Conservation (phyloP, 2,329 filamentous ascomycete species). For the Fusarium chuoi region DNA sequence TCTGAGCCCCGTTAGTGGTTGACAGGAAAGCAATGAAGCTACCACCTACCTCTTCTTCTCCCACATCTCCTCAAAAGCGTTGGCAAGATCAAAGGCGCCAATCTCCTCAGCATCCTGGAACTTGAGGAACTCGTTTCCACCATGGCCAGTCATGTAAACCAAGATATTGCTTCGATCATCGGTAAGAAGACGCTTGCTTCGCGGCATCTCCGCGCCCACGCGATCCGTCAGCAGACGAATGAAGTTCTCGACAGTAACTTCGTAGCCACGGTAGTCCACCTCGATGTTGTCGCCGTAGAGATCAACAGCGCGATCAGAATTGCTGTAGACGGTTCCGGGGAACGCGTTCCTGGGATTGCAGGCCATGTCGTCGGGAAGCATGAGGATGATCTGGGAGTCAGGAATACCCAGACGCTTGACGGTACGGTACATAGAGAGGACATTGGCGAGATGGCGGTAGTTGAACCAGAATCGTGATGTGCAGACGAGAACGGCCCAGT, state of each 20-base stretch:
- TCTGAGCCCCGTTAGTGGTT: constrained; percentile 52
- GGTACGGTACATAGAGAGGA: constrained; percentile 95
- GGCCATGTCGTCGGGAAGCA: constrained; percentile 99
- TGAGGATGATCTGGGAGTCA: constrained; percentile 98
- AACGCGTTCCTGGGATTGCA: constrained; percentile 99
- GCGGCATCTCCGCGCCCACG: constrained; percentile 91
- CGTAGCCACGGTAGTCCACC: constrained; percentile 97
- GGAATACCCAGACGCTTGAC: constrained; percentile 98
- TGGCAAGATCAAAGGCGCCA: constrained; percentile 92
- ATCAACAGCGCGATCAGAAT: constrained; percentile 93
- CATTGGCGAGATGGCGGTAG: constrained; percentile 97
- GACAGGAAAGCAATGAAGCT: constrained; percentile 26
- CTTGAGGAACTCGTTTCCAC: constrained; percentile 97
- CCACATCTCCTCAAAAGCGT: constrained; percentile 99
- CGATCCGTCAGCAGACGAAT: constrained; percentile 94
- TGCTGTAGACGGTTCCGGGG: constrained; percentile 97
- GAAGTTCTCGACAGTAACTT: constrained; percentile 99
- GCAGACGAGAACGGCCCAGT: constrained; percentile 98
- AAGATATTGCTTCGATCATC: constrained; percentile 97
- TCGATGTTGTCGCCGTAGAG: constrained; percentile 99
- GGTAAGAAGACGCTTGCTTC: constrained; percentile 91
- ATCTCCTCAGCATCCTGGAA: constrained; percentile 99
- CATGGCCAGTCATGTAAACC: constrained; percentile 99
- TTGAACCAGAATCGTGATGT: constrained; percentile 99
- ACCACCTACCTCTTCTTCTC: constrained; percentile 87